A percentile compares a stretch with the other conserved stretches of the same genome.
Conservation (phyloP, 768 basidiomycete genomes). For the Suillus subluteus region DNA sequence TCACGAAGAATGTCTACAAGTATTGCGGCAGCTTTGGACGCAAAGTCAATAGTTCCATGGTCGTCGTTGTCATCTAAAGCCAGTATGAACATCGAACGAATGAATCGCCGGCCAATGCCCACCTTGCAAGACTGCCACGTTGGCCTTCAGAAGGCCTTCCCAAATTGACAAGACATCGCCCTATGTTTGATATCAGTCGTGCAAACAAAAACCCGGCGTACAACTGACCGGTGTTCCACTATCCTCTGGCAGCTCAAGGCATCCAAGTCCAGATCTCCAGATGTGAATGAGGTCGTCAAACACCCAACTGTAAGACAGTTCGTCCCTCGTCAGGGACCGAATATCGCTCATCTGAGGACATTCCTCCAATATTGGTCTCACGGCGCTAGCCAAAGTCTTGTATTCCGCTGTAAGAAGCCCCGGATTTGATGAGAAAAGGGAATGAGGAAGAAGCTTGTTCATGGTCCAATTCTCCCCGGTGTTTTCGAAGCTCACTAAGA, state of each 20-base stretch:
- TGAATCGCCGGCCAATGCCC: slow-evolving; percentile 13
- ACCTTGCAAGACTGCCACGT: slow-evolving; percentile 53
- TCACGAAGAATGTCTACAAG: slow-evolving; percentile 55
- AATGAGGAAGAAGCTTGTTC: slow-evolving; percentile 51
- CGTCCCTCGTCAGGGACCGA: slow-evolving; percentile 57
- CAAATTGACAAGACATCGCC: slow-evolving; percentile 56
- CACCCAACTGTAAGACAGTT: slow-evolving; percentile 56
- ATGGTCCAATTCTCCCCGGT: slow-evolving; percentile 46
- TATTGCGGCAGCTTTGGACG: slow-evolving; percentile 42
- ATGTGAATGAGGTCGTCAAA: slow-evolving; percentile 54
- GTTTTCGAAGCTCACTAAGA: slow-evolving; percentile 41
- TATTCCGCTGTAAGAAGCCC: slow-evolving; percentile 60
- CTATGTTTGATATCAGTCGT: slow-evolving; percentile 30
- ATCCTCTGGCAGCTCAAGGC: slow-evolving; percentile 50
- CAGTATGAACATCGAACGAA: slow-evolving; percentile 14
- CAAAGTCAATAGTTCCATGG: slow-evolving; percentile 42
- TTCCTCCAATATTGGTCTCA: slow-evolving; percentile 57
- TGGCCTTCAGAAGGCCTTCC: slow-evolving; percentile 57
- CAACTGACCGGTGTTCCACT: slow-evolving; percentile 53
- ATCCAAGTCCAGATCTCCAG: slow-evolving; percentile 53
- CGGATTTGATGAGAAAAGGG: slow-evolving; percentile 59
- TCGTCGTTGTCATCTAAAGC: slow-evolving; percentile 48
- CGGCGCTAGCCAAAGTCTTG: slow-evolving; percentile 45
- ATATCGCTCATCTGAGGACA: slow-evolving; percentile 58
- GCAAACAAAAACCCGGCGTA: slow-evolving; percentile 7